Base-by-base conservation (phyloP, 2,329 filamentous ascomycete genomes). In the Phialophora expanda region DNA sequence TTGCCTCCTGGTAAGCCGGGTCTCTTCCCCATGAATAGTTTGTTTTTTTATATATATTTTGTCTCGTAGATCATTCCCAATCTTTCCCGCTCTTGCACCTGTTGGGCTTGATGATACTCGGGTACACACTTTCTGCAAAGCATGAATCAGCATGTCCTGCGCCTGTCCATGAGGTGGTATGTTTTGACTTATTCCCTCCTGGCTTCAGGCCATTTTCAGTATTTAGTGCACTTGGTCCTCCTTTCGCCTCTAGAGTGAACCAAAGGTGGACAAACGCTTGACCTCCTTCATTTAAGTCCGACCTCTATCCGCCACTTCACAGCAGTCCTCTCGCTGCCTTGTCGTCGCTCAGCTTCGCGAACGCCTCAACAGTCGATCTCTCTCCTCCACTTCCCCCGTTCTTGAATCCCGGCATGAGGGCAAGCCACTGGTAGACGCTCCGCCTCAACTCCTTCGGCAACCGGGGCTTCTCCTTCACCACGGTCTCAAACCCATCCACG, bases 351-450 rank as follows among this genome's bases (percentile, higher is more conserved):
- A 72, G 26, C 48, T 71, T 68, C 8, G 56, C 7, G 30, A 72
- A 58, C 3, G 28, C 14, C 44, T 65, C 61, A 2, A 67, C 22
- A 57, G 70, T 68, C 12, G 51, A 20, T 38, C 65, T 46, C 28
- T 68, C 67, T 9, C 60, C 55, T n/a, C 62, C 69, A 30, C 24
- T 17, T 8, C 28, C 53, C 17, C 14, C 58, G 14, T 62, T 53
- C 55, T 62, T 67, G 55, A 70, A 71, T 2, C 68, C 71, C 7
- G 71, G 70, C 71, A 73, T 73, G n/a, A 73, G 48, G 1, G 69
- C 70, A 41, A 73, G 55, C 71, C 71, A 73, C 28, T 71, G 67
- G 60, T 71, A 71, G 9, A 73, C 69, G 51, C 61, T 57, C 58
- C 60, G 62, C 57, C 71, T 71, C 54, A 69, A 53, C 53, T 72